These are phyloP conservation scores for Termitomyces sp. DNA, from an alignment of 768 basidiomycete genomes.

Conservation along the genomic window DNA sequence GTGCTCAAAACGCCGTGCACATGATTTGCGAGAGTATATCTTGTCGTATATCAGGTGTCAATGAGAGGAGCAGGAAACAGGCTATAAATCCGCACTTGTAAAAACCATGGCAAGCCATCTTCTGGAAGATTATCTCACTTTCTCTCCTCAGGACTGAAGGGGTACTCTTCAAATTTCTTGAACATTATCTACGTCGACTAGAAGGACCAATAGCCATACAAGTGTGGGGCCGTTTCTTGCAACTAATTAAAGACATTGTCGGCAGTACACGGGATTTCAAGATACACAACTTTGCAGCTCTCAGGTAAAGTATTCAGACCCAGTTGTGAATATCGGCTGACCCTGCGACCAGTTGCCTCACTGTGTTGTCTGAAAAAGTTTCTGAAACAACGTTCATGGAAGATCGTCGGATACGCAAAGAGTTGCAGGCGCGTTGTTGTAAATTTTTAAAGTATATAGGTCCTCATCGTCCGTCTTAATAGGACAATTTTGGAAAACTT, in stretches of 20 bases:
- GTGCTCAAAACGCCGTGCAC: constrained; percentile 81
- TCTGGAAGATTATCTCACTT: neutral
- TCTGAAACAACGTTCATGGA: constrained; percentile 89
- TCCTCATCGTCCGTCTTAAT: neutral
- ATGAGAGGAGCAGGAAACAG: constrained; percentile 58
- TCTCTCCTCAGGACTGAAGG: constrained; percentile 50
- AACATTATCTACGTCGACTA: constrained; percentile 74
- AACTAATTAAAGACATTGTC: constrained; percentile 75
- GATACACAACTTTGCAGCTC: constrained; percentile 59
- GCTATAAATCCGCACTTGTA: constrained; percentile 64
- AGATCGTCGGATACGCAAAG: constrained; percentile 81
- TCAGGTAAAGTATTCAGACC: constrained; percentile 48
- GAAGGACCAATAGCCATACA: constrained; percentile 92
- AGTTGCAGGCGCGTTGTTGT: constrained; percentile 61
- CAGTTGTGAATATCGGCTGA: neutral
- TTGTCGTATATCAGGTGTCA: constrained; percentile 44
- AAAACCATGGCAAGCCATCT: constrained; percentile 19
- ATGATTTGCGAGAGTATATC: constrained; percentile 84
- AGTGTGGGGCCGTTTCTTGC: constrained; percentile 79
- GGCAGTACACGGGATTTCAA: constrained; percentile 63
- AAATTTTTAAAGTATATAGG: neutral
- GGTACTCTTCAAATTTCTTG: constrained; percentile 79
- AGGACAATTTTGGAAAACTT: constrained; percentile 84
- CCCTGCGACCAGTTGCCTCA: constrained; percentile 50
- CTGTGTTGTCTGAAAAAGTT: constrained; percentile 76